Base-by-base conservation (phyloP, 345 rosid species). In the Leavenworthia alabamica region DNA sequence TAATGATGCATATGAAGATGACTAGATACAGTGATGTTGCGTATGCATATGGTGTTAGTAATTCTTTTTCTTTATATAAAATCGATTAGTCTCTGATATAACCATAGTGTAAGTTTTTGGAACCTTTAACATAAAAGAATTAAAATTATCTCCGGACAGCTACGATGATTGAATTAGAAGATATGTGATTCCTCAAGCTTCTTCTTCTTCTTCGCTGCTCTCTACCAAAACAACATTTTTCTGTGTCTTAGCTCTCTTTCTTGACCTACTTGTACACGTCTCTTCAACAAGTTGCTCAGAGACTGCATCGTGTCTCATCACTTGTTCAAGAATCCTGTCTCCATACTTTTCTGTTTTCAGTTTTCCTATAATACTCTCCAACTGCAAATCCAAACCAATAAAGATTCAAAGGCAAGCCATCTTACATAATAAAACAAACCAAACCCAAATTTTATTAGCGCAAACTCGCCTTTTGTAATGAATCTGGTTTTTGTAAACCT, bases 291-390 rank as follows among this genome's bases (percentile, higher is more conserved):
- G 28, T 22, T 40, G 77, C 7, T 19, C 58, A 36, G 57, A 37
- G 36, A 2, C 79, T 36, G 29, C 5, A 24, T 2, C 64, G 29
- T 71, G 73, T 40, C 71, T 82, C 51, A 42, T 60, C 19, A 86
- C 80, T 73, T 77, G 84, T 78, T 83, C 85, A 5, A 91, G 86
- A 76, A 89, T 83, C 77, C 72, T 80, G 57, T 60, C 80, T 27
- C 96, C 98, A 6, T 82, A 92, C 63, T 79, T 91, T 9, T 75
- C 82, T 11, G 89, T 72, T 80, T 92, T 89, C 60, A 92, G 41
- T 64, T 83, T 92, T 60, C 98, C 98, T 60, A 88, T 83, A 23
- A 89, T 78, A 60, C 65, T 85, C 79, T 89, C 96, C 82, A 92
- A 67, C 98, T 92, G 86, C 80, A 78, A 42, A 58, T 49, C 27